A percentile compares a stretch with the other conserved stretches of the same genome.
Evolutionary conservation across 2,329 filamentous ascomycete species (phyloP).

Genomic region (Bipolaris bicolor): DNA sequence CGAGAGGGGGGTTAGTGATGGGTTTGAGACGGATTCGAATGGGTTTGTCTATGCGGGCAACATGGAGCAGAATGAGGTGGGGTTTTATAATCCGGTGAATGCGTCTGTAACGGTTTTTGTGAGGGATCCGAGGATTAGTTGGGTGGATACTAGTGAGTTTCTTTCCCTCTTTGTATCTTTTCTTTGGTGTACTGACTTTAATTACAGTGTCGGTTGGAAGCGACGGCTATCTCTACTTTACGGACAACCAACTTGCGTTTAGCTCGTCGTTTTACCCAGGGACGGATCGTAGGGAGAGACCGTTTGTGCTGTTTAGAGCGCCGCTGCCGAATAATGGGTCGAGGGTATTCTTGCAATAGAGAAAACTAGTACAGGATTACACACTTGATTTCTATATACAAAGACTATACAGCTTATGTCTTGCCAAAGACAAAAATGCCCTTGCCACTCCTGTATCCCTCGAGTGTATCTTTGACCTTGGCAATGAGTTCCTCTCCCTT

Average conservation of each 20-base stretch:
- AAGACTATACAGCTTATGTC: slow-evolving; percentile 27
- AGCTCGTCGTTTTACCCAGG: slow-evolving; percentile 49
- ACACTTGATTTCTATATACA: background rate
- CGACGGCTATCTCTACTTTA: slow-evolving; percentile 62
- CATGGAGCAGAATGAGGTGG: slow-evolving; percentile 53
- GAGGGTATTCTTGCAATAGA: slow-evolving; percentile 42
- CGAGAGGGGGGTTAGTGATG: slow-evolving; percentile 59
- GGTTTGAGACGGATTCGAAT: slow-evolving; percentile 60
- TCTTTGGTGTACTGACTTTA: background rate
- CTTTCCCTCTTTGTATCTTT: background rate
- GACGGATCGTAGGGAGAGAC: slow-evolving; percentile 51
- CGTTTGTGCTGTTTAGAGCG: slow-evolving; percentile 53
- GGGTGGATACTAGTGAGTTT: slow-evolving; percentile 55
- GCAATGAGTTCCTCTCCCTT: slow-evolving; percentile 70
- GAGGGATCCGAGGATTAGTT: slow-evolving; percentile 56
- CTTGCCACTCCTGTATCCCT: slow-evolving; percentile 86
- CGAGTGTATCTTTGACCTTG: slow-evolving; percentile 81
- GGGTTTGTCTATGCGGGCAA: slow-evolving; percentile 58
- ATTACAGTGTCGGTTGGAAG: slow-evolving; percentile 45
- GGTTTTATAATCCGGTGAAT: slow-evolving; percentile 55
- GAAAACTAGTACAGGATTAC: background rate
- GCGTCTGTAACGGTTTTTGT: slow-evolving; percentile 54
- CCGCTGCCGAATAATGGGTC: slow-evolving; percentile 52
- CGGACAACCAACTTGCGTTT: slow-evolving; percentile 57
- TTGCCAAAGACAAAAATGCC: slow-evolving; percentile 81